Conservation (phyloP, 306 rosid species). For the Sesbania bispinosa region DNA sequence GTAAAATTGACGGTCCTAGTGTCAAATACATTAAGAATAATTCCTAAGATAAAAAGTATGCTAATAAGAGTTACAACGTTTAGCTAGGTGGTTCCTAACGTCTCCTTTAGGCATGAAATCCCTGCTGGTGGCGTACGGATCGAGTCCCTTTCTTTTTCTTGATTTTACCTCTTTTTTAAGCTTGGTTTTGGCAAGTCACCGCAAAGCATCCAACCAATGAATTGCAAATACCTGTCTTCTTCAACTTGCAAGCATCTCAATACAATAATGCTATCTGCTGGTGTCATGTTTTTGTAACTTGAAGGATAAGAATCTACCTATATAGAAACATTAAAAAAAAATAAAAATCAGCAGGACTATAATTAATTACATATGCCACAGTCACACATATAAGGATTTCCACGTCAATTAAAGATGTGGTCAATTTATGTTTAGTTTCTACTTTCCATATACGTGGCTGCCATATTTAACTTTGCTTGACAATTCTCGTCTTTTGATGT, state of each 20-base stretch:
- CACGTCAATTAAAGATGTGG: neutral
- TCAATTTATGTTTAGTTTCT: neutral
- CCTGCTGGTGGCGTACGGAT: neutral
- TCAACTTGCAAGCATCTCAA: constrained; percentile 30
- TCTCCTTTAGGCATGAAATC: too few species aligned
- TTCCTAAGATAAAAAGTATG: too few species aligned
- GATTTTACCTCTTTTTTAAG: neutral
- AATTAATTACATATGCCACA: too few species aligned
- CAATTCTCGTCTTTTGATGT: neutral
- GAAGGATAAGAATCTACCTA: constrained; percentile 8
- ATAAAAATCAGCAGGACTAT: too few species aligned
- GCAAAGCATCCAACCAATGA: constrained; percentile 22
- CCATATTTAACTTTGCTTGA: too few species aligned
- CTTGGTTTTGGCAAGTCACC: neutral
- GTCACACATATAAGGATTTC: neutral
- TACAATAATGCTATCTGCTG: neutral
- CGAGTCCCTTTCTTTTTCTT: neutral
- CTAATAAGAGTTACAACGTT: too few species aligned
- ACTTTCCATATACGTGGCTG: too few species aligned
- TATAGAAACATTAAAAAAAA: neutral
- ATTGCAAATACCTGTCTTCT: constrained; percentile 21
- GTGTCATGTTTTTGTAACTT: neutral
- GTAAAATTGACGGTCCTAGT: too few species aligned
- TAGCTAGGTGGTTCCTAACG: constrained; percentile 7
- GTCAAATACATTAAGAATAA: too few species aligned